Conservation (phyloP, 2,329 filamentous ascomycete species). For the Metarhizium robertsii region DNA sequence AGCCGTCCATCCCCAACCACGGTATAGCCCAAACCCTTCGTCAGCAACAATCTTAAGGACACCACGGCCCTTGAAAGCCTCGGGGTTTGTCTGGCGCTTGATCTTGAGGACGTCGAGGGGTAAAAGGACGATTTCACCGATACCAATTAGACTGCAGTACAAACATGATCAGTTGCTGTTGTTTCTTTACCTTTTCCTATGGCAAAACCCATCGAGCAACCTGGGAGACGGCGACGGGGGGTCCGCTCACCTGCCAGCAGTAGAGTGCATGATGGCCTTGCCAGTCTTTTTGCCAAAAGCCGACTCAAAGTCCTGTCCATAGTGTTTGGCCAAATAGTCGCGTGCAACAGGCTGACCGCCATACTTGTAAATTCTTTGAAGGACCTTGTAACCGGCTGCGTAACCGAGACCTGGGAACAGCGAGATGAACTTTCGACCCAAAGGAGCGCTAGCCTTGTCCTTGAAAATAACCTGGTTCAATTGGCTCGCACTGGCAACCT, state of each 20-base stretch:
- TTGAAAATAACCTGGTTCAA: conserved; percentile 92
- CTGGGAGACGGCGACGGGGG: not conserved
- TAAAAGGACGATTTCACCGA: conserved; percentile 91
- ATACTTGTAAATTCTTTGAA: conserved; percentile 98
- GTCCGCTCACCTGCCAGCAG: conserved; percentile 65
- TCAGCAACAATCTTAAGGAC: conserved; percentile 83
- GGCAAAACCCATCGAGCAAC: not conserved
- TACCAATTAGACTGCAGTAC: conserved; percentile 68
- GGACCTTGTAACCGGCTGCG: conserved; percentile 93
- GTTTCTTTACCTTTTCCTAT: not conserved
- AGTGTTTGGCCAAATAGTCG: conserved; percentile 74
- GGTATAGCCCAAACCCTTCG: conserved; percentile 91
- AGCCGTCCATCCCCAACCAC: conserved; percentile 95
- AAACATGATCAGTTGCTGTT: conserved; percentile 10
- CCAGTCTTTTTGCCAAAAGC: conserved; percentile 94
- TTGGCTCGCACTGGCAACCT: conserved; percentile 37
- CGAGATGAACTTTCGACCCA: conserved; percentile 76
- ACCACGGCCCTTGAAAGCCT: conserved; percentile 91
- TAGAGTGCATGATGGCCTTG: conserved; percentile 97
- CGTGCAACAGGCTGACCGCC: conserved; percentile 92
- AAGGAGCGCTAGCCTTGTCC: conserved; percentile 66
- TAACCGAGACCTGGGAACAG: conserved; percentile 96
- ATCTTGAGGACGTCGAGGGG: conserved; percentile 98
- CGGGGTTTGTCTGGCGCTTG: conserved; percentile 98
- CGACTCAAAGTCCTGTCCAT: conserved; percentile 74